Conservation (phyloP, 2,329 filamentous ascomycete species). For the Cladosporium sp. region DNA sequence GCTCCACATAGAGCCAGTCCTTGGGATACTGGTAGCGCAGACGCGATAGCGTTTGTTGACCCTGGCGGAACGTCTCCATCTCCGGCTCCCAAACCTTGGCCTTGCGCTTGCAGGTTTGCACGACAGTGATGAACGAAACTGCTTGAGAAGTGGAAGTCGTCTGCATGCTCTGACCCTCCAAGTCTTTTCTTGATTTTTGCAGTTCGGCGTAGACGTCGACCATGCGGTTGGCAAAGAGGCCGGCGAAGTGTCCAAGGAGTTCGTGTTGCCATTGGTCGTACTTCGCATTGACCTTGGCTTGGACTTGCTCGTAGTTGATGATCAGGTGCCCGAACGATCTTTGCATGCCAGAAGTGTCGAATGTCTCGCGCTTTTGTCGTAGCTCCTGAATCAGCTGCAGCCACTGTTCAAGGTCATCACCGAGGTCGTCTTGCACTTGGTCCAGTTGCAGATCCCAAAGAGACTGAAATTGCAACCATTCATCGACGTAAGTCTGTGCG, state of each 20-base stretch:
- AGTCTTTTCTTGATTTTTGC: slow-evolving; percentile 79
- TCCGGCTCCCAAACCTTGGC: slow-evolving; percentile 93
- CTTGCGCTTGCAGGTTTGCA: slow-evolving; percentile 92
- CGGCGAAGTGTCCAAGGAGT: slow-evolving; percentile 87
- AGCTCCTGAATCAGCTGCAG: slow-evolving; percentile 95
- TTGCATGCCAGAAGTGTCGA: slow-evolving; percentile 93
- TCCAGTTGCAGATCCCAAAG: slow-evolving; percentile 97
- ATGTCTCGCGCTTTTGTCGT: slow-evolving; percentile 88
- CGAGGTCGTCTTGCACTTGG: slow-evolving; percentile 86
- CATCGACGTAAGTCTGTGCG: slow-evolving; percentile 83
- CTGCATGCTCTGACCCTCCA: slow-evolving; percentile 88
- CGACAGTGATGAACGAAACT: slow-evolving; percentile 96
- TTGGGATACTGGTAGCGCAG: slow-evolving; percentile 90
- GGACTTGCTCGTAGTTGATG: slow-evolving; percentile 97
- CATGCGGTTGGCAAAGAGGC: slow-evolving; percentile 82
- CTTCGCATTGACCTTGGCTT: slow-evolving; percentile 97
- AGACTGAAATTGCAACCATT: slow-evolving; percentile 98
- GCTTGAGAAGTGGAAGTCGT: slow-evolving; percentile 94
- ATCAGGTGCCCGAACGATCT: slow-evolving; percentile 89
- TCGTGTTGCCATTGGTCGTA: slow-evolving; percentile 99
- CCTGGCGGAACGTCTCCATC: slow-evolving; percentile 91
- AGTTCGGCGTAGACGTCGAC: slow-evolving; percentile 88
- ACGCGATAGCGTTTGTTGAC: slow-evolving; percentile 83
- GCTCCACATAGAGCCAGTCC: slow-evolving; percentile 93
- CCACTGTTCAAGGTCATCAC: slow-evolving; percentile 89